Conservation (phyloP, 2,329 filamentous ascomycete species). For the Colletotrichum liriopes region DNA sequence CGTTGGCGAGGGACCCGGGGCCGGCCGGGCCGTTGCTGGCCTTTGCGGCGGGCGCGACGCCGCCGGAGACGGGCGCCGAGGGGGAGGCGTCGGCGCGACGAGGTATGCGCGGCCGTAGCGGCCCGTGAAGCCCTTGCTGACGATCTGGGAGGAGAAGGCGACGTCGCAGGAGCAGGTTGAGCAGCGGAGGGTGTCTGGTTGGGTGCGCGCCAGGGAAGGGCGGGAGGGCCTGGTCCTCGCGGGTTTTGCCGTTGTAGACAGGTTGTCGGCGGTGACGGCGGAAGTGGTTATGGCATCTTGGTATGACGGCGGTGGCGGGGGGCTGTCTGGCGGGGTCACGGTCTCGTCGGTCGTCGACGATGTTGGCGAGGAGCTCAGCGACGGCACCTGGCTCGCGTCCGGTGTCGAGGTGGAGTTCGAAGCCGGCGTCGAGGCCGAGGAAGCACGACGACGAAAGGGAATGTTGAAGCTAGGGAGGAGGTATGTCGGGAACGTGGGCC, state of each 20-base stretch:
- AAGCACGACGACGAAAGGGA: slow-evolving; percentile 59
- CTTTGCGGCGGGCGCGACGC: slow-evolving; percentile 70
- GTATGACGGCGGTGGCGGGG: slow-evolving; percentile 47
- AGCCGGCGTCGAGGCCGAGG: slow-evolving; percentile 51
- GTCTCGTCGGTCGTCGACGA: slow-evolving; percentile 52
- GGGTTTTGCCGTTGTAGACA: background rate
- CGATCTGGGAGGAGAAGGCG: slow-evolving; percentile 73
- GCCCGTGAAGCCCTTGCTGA: slow-evolving; percentile 77
- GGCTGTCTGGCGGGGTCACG: slow-evolving; percentile 45
- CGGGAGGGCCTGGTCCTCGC: background rate
- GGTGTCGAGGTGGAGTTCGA: slow-evolving; percentile 44
- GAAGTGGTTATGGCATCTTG: slow-evolving; percentile 34
- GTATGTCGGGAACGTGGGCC: slow-evolving; percentile 65
- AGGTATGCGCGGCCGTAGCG: slow-evolving; percentile 76
- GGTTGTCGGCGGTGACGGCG: background rate
- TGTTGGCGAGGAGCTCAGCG: slow-evolving; percentile 54
- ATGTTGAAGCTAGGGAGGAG: slow-evolving; percentile 67
- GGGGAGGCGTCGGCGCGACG: slow-evolving; percentile 60
- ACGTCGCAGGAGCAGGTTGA: slow-evolving; percentile 72
- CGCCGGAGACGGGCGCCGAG: slow-evolving; percentile 33
- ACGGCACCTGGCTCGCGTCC: slow-evolving; percentile 49
- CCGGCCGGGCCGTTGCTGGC: slow-evolving; percentile 45
- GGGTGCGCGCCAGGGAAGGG: slow-evolving; percentile 55
- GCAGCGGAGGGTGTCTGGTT: slow-evolving; percentile 73
- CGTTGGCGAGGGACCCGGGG: slow-evolving; percentile 63